Evolutionary conservation across 2,329 filamentous ascomycete genomes (phyloP), one percentile per base, ranked within the genome.

Genomic region (Huntiella savannae): DNA sequence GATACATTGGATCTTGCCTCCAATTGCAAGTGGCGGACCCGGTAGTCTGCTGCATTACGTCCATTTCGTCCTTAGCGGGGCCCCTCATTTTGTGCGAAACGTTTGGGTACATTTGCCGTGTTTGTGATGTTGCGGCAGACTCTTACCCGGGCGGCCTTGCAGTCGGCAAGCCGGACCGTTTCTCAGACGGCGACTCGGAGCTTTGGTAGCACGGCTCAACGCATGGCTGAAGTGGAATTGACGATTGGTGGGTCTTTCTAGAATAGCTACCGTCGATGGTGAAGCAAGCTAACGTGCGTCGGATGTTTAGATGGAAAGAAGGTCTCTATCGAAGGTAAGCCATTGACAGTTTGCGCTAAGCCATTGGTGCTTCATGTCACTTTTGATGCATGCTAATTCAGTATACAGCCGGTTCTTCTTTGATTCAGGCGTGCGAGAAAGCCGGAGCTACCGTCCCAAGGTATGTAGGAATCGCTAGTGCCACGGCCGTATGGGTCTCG

Each of bases 341-440:
- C 42, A 45, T 42, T 45, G 47, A 49, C 34, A 49, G 44, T 46
- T 39, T 40, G 49, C 57, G 47, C 51, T 28, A 43, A 46, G 52
- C 37, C 42, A 49, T 47, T 45, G 50, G 43, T 28, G 49, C 8
- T 22, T 32, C 22, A 34, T 28, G 16, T 19, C 19, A 19, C 35
- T 22, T 38, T 33, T 28, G 32, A 43, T 34, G 7, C 28, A 33
- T 51, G 42, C 51, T 53, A 45, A 53, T 52, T 35, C 28, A 22
- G 46, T 56, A 55, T 58, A 63, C 62, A 94, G 88, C 88, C 66
- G 88, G 88, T 55, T 91, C 91, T 57, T 88, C 91, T 59, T 75
- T 98, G 58, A 98, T 98, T 62, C 91, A 98, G 70, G 91, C 91
- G 60, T 98, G 91, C 70, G 91, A 98, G 68, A 95, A 98, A 70